These are phyloP conservation scores for Trichoderma pleuroti DNA, from an alignment of 2,329 filamentous ascomycete genomes.

Conservation along the genomic window DNA sequence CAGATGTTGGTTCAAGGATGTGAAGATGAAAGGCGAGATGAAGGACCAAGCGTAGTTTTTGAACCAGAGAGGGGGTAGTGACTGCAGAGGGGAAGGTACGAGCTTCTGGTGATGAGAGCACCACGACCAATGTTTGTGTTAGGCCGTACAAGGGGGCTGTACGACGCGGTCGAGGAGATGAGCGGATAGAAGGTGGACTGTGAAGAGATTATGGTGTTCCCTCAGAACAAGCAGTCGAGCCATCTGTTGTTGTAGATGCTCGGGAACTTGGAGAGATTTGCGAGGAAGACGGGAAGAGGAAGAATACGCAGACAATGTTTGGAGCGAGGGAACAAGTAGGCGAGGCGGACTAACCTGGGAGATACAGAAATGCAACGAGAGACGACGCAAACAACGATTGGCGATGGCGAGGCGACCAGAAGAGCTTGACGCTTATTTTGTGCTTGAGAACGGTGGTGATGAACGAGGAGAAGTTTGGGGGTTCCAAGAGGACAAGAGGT, in stretches of 20 bases:
- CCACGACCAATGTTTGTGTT: slow-evolving; percentile 29
- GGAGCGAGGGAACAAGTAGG: neutral
- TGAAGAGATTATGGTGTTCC: slow-evolving; percentile 18
- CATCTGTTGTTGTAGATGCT: slow-evolving; percentile 8
- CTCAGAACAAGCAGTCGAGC: slow-evolving; percentile 7
- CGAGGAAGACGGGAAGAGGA: neutral
- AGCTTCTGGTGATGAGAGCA: slow-evolving; percentile 18
- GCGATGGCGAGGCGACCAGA: slow-evolving; percentile 5
- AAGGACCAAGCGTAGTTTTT: neutral
- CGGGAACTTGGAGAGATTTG: neutral
- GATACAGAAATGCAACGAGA: slow-evolving; percentile 23
- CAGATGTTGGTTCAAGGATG: neutral
- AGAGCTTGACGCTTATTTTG: slow-evolving; percentile 10
- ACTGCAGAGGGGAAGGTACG: slow-evolving; percentile 19
- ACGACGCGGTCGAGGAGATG: slow-evolving; percentile 22
- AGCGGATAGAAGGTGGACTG: slow-evolving; percentile 21
- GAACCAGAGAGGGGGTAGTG: slow-evolving; percentile 12
- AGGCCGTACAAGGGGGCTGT: slow-evolving; percentile 29
- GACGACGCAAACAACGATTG: slow-evolving; percentile 27
- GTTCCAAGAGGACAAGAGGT: neutral
- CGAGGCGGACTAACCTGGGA: slow-evolving; percentile 22
- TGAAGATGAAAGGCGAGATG: neutral
- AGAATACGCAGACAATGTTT: slow-evolving; percentile 1
- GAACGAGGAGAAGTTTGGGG: neutral
- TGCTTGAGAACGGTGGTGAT: slow-evolving; percentile 6